Evolutionary conservation across 1,284 basidiomycete species (phyloP), one percentile per base, ranked within the genome.

Genomic region (Apiotrichum siamense): DNA sequence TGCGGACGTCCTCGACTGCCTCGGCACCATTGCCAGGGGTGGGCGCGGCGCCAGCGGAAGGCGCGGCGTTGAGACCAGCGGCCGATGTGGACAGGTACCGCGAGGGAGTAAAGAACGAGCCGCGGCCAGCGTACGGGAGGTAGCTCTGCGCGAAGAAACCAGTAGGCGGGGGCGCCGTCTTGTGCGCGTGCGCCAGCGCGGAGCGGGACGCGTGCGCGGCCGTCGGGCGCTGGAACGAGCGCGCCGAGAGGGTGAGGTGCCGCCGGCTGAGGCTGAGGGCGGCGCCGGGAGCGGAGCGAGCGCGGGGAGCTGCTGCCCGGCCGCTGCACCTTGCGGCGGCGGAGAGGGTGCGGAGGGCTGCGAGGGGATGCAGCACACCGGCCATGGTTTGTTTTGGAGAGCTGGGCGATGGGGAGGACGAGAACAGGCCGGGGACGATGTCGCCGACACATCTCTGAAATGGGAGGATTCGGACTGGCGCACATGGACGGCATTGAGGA

Each of bases 1-100:
- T 44, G 36, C 55, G 55, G 29, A 54, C 78, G 17, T 82, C 73
- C 0, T 82, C 83, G 17, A 81, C 69, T 27, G 75, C 66, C 24
- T 70, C 56, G 18, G 65, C 45, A 27, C 31, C 21, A n/a, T n/a
- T n/a, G n/a, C n/a, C n/a, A n/a, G n/a, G n/a, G n/a, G n/a, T n/a
- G n/a, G n/a, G n/a, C n/a, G n/a, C n/a, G n/a, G n/a, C n/a, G n/a
- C 31, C 27, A 2, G 47, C 24, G 25, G 39, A 24, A 13, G 31
- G 7, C n/a, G 32, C 24, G 24, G 48, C 7, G 18, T 15, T 26
- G 25, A 26, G 21, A 25, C 46, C 40, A 12, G 33, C 23, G 12
- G 49, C 25, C 3, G 45, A 15, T 15, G 32, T 52, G 12, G 54
- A 55, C 33, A 46, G 36, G 31, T 44, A 55, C 7, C 45, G 42